Base-by-base conservation (phyloP, 2,329 filamentous ascomycete genomes). In the Beauveria pseudobassiana region DNA sequence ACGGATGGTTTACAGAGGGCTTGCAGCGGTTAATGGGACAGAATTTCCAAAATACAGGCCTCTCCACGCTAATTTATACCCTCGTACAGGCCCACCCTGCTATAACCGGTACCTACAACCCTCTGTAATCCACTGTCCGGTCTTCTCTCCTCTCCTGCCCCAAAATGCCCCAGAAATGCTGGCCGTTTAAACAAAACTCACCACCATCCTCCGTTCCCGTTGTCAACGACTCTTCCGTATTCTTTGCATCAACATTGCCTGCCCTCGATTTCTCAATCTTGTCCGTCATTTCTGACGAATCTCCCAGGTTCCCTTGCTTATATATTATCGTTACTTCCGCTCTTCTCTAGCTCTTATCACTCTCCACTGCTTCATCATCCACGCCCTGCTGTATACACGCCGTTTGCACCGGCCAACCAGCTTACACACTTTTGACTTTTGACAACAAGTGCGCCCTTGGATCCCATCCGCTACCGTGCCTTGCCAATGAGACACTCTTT, bases 401-500 rank as follows among this genome's bases (percentile, higher is more conserved):
- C n/a, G 45, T 30, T 52, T 28, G 60, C 54, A 51, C 24, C 52
- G 26, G 49, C 57, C 49, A 56, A 30, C 43, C 54, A 51, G 34
- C 52, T 58, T 53, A 57, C 28, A 61, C 51, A 48, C 48, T 48
- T 16, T 61, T 48, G 49, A 40, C 40, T 43, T 51, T 20, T 20
- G 49, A 51, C 49, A 14, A 50, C 45, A 30, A 42, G 46, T 14
- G 50, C 60, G 54, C 56, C 58, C 28, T 62, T 62, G 49, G 30
- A 14, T 49, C 34, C 58, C 58, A 46, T 64, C 43, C 43, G 42
- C 48, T 24, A 48, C 42, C 62, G 53, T 64, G 62, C 24, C 45
- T 50, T 20, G 46, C 62, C 24, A 46, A 64, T 63, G 57, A 58
- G 48, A 63, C 61, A 28, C 63, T 56, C 69, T 66, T 67, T 67